Evolutionary conservation across 176 grass and related monocot genomes (phyloP), one percentile per base, ranked within the genome.

Genomic region (Musa beccarii): DNA sequence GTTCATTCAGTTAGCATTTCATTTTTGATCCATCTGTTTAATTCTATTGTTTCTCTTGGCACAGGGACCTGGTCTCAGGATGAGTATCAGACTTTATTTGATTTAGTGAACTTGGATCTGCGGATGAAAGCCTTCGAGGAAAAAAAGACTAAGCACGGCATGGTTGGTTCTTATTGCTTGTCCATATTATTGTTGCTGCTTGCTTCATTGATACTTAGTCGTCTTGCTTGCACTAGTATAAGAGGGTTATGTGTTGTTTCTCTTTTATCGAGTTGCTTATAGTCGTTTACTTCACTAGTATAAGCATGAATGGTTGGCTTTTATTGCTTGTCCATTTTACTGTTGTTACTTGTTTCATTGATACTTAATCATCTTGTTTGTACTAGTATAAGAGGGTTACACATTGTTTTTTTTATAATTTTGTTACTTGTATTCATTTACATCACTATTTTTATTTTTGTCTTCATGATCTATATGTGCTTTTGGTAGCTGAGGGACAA

Each of bases 71-170:
- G 90, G 93, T 79, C 51, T 82, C 87, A 88, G 76, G 85, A 93
- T 14, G 93, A 97, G 80, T 85, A 89, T 53, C 86, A 93, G 74
- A 62, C 79, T 52, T 83, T 92, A 51, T 97, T 93, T 82, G 83
- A 93, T 88, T 76, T 97, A 72, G 93, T 93, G 66, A 97, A 97
- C 61, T 54, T 85, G 78, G 93, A 97, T 77, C 79, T 93, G 84
- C 82, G 61, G 49, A 25, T 85, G 62, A 97, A 90, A 87, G 87
- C 79, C 28, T 78, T 73, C 74, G 54, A 85, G 55, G 21, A 67
- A 14, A 20, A 74, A 53, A 6, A 73, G 59, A 17, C 57, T 57
- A 79, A 64, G 81, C 80, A 92, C 69, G 76, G 79, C n/a, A 21
- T 74, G 75, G 93, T 93, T 53, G 74, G 79, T 79, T 50, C 54